Base-by-base conservation (phyloP, 75 land plant species). In the Adiantum capillusveneris region DNA sequence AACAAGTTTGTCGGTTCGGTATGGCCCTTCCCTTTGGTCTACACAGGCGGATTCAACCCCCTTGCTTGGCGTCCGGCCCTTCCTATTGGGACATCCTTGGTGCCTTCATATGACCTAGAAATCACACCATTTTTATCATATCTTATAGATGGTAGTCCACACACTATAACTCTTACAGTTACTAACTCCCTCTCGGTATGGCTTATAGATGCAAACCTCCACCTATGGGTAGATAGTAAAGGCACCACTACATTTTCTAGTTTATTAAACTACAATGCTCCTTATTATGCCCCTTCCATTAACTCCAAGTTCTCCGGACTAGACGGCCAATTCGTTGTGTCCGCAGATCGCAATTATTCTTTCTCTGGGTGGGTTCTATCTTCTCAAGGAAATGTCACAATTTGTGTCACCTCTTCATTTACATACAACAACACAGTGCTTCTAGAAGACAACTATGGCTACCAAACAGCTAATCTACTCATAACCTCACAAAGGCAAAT, bases 1-100 rank as follows among this genome's bases (percentile, higher is more conserved):
- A 92, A 81, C 11, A 34, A 50, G 6, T 54, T 80, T 0, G 89
- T 79, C 31, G 92, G 86, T 25, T 88, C 85, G 0, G 71, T 95
- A 20, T 90, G 79, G 75, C 99, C 99, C 17, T 90, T 84, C 60
- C 89, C 97, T 14, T 86, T 95, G 50, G 62, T 95, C 12, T 95
- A 65, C 57, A 87, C 97, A 0, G 92, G 99, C 7, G 97, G 99
- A 1, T 43, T 95, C 2, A 87, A 87, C 65, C 88, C 97, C 6
- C 66, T 82, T 13, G 50, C 88, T 6, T 95, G 93, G 97, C 74
- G 84, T 19, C 99, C 99, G 1, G 84, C 80, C 24, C 62, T 78
- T 5, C 97, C 74, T 19, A 95, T 86, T 55, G 99, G 99, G 7
- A 79, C 99, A 7, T 84, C 85, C 42, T 66, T 83, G 61, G 81